These are phyloP conservation scores for Cadophora gregata DNA, from an alignment of 2,329 filamentous ascomycete species.

Conservation along the genomic window DNA sequence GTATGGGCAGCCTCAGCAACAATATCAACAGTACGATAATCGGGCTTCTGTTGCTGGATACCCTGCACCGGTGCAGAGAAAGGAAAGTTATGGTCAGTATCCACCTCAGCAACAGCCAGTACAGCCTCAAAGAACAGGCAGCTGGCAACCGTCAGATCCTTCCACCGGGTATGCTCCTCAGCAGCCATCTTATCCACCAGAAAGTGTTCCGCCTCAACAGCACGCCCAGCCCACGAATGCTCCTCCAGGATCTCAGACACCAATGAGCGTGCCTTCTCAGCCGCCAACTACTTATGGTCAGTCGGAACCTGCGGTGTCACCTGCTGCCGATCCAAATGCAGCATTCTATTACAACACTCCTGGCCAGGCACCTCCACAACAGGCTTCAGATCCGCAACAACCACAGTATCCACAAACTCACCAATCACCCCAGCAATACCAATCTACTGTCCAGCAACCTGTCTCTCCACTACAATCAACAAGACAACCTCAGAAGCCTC, in stretches of 20 bases:
- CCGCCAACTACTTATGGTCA: constrained; percentile 45
- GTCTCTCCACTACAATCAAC: constrained; percentile 37
- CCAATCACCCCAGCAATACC: constrained; percentile 45
- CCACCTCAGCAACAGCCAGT: constrained; percentile 51
- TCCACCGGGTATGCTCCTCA: constrained; percentile 32
- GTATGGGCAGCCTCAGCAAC: constrained; percentile 54
- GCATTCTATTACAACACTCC: constrained; percentile 62
- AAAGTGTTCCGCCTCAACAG: constrained; percentile 30
- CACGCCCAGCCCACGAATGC: constrained; percentile 24
- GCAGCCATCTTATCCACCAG: constrained; percentile 38
- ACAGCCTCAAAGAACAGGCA: constrained; percentile 55
- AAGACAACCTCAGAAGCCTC: constrained; percentile 37
- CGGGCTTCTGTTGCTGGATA: constrained; percentile 37
- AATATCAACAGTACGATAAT: constrained; percentile 46
- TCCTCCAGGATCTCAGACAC: constrained; percentile 33
- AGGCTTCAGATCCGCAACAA: constrained; percentile 43
- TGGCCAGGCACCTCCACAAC: constrained; percentile 53
- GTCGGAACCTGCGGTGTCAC: constrained; percentile 45
- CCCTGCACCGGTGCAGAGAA: constrained; percentile 33
- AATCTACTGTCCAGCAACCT: constrained; percentile 35
- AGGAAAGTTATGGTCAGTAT: constrained; percentile 37
- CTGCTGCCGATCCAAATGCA: constrained; percentile 57
- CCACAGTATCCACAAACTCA: constrained; percentile 47
- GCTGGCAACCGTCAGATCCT: constrained; percentile 52
- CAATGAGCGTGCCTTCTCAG: constrained; percentile 42